These are phyloP conservation scores for Carex scoparia DNA, from an alignment of 176 grass and related monocot species.

Conservation along the genomic window DNA sequence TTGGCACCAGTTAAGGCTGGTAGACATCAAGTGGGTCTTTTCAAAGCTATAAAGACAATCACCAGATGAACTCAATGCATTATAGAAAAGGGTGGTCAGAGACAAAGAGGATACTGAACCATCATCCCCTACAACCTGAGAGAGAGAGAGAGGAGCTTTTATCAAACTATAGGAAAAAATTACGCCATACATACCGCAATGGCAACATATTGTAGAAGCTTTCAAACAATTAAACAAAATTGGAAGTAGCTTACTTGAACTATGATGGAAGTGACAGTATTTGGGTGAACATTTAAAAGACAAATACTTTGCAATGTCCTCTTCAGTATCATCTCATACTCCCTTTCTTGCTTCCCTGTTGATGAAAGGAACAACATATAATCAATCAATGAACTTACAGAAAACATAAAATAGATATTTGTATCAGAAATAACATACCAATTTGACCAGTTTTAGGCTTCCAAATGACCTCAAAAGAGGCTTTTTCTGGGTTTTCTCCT, in stretches of 20 bases:
- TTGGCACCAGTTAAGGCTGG: background rate
- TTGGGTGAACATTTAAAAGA: slow-evolving; percentile 66
- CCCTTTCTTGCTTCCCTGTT: slow-evolving; percentile 66
- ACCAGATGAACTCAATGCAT: background rate
- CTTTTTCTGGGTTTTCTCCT: slow-evolving; percentile 87
- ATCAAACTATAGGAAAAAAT: background rate
- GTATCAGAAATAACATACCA: slow-evolving; percentile 37
- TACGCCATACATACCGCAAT: background rate
- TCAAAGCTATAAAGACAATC: too few relatives aligned
- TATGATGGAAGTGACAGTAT: slow-evolving; percentile 80
- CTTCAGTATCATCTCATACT: slow-evolving; percentile 87
- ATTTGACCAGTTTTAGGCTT: slow-evolving; percentile 80
- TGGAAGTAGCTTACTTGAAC: slow-evolving; percentile 47
- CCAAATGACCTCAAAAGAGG: slow-evolving; percentile 85
- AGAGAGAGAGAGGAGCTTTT: slow-evolving; percentile 10
- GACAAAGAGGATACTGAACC: slow-evolving; percentile 75
- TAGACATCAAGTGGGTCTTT: background rate
- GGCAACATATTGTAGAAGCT: background rate
- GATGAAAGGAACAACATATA: background rate
- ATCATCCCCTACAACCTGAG: slow-evolving; percentile 81
- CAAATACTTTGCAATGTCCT: slow-evolving; percentile 84
- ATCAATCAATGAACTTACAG: background rate
- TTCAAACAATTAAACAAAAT: background rate
- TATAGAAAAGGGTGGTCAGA: background rate
- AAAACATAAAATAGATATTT: background rate